Base-by-base conservation (phyloP, 2,329 filamentous ascomycete species). In the Aspergillus caelatus region DNA sequence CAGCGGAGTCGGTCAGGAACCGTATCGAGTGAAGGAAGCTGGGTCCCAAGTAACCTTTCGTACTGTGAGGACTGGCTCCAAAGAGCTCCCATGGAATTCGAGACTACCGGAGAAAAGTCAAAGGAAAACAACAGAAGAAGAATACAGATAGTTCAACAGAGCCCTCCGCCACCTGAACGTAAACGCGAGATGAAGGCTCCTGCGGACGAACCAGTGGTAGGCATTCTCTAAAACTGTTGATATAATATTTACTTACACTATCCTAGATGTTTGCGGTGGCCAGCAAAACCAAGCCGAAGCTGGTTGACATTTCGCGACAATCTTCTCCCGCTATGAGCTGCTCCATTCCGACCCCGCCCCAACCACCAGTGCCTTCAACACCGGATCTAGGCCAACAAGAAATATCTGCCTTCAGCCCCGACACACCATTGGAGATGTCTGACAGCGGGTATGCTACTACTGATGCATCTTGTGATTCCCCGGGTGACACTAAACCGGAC, bases 51-150 rank as follows among this genome's bases (percentile, higher is more conserved):
- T 60, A 76, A 74, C 34, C 68, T 79, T 30, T 75, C 75, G 3
- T 76, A 78, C 58, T 79, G 73, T 62, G 73, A 78, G 57, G 72
- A 68, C 48, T 79, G 77, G 77, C 72, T 79, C 16, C 75, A 79
- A 60, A 70, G 73, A 10, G 77, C 78, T 6, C 76, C 76, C 2
- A 50, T 69, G n/a, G 76, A 77, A 19, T 50, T 68, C 32, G 69
- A 71, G 21, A 69, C 67, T 21, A 64, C 71, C 34, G 66, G 71
- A 54, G 67, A 70, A 46, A 70, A 64, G 32, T 64, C 72, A 34
- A 69, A 65, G 55, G 74, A 77, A 56, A 67, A 64, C 28, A 78
- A 74, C 36, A 67, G 77, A 48, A 69, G 77, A 11, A 78, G 77
- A 61, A 74, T 70, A 30, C 77, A 78, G 60, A 78, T 78, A 50